These are phyloP conservation scores for Fraxinus latifolia DNA, from an alignment of 305 asterid genomes.

Conservation along the genomic window DNA sequence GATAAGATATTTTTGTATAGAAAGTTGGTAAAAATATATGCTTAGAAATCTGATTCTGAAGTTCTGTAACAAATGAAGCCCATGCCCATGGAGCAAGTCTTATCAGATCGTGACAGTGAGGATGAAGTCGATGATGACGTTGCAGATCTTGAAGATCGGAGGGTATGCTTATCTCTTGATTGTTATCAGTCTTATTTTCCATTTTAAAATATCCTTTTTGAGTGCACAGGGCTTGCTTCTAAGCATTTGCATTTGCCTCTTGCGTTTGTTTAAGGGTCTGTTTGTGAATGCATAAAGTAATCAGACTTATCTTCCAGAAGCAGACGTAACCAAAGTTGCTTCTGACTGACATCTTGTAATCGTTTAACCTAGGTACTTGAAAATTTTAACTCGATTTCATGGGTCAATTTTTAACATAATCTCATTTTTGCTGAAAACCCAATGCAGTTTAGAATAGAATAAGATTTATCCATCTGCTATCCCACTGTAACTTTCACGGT, in stretches of 20 bases:
- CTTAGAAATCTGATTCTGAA: constrained; percentile 23
- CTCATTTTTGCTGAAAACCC: neutral
- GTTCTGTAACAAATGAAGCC: constrained; percentile 51
- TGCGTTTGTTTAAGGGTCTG: constrained; percentile 18
- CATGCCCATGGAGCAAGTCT: constrained; percentile 92
- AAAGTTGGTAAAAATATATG: neutral
- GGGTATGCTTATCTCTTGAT: constrained; percentile 53
- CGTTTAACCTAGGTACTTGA: neutral
- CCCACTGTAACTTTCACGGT: neutral
- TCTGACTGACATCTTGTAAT: neutral
- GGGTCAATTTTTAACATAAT: neutral
- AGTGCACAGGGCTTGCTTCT: constrained; percentile 15
- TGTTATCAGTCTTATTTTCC: neutral
- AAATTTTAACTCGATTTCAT: neutral
- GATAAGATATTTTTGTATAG: constrained; percentile 4
- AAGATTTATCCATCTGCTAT: neutral
- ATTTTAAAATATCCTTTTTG: neutral
- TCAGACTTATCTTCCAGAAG: neutral
- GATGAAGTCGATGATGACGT: constrained; percentile 99
- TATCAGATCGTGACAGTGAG: constrained; percentile 94
- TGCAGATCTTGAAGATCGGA: constrained; percentile 96
- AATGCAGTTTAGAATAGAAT: neutral
- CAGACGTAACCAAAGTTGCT: constrained; percentile 4
- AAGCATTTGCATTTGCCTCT: constrained; percentile 1
- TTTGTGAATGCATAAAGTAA: neutral